phyloP scores from a whole-genome alignment of 805 yeast species.

The Metschnikowia lunata region DNA sequence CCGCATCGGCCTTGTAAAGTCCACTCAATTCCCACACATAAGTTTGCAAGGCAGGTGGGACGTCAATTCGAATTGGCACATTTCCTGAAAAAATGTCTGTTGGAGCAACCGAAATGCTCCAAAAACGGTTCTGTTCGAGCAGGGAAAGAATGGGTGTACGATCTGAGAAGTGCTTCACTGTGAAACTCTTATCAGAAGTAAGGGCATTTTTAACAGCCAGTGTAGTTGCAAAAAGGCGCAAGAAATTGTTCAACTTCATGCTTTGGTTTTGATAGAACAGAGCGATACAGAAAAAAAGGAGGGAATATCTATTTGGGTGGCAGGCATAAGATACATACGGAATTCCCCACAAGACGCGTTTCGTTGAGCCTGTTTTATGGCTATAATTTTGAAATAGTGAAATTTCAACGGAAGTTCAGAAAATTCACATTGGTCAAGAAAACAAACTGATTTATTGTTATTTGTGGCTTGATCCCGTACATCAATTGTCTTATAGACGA shows the following conservation, averaged over 20 bases:
- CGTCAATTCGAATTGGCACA: background rate
- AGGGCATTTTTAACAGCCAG: background rate
- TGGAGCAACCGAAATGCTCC: background rate
- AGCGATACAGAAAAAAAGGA: background rate
- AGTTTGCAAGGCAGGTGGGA: background rate
- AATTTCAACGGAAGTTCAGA: no score
- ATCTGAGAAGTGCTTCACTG: background rate
- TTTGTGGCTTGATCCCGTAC: no score
- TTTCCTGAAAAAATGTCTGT: background rate
- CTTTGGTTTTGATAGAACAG: background rate
- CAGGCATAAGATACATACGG: no score
- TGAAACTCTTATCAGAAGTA: background rate
- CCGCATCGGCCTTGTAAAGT: background rate
- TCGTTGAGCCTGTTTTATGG: no score
- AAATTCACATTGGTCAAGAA: no score
- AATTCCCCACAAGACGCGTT: no score
- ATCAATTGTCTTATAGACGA: no score
- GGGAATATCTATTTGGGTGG: no score
- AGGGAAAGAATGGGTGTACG: background rate
- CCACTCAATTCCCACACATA: slow-evolving; percentile 1
- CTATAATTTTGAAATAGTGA: no score
- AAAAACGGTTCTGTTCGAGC: background rate
- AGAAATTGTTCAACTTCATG: background rate
- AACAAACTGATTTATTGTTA: no score
- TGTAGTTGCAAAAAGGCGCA: background rate